A percentile compares a stretch with the other conserved stretches of the same genome.
Evolutionary conservation across 495 filamentous ascomycete species (phyloP).

Genomic region (Jackrogersella minutella): DNA sequence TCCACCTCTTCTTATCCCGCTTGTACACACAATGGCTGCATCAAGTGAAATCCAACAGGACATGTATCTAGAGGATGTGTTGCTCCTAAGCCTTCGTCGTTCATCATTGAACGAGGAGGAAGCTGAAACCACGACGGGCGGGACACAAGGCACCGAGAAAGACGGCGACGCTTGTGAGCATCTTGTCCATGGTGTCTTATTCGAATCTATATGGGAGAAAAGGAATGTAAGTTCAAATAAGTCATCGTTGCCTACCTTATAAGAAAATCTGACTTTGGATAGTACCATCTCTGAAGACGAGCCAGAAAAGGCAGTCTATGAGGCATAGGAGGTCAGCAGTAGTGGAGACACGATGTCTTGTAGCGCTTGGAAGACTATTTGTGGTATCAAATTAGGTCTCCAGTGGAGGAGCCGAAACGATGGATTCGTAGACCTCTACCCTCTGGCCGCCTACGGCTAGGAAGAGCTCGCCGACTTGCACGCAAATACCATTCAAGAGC

Average conservation of each 20-base stretch:
- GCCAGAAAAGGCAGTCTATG: conserved; percentile 24
- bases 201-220: conserved; percentile 20
- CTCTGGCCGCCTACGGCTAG: conserved; percentile 19
- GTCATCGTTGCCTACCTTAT: background rate
- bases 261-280: conserved; percentile 2
- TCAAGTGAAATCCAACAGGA: background rate
- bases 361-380: conserved; percentile 21
- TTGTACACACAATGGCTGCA: conserved; percentile 2
- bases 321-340: conserved; percentile 19
- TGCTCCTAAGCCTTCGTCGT: background rate
- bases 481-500: conserved; percentile 17
- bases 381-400: conserved; percentile 26
- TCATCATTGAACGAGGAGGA: conserved; percentile 15
- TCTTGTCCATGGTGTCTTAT: conserved; percentile 25
- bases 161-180: conserved; percentile 13
- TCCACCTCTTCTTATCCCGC: background rate
- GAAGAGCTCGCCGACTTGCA: conserved; percentile 38
- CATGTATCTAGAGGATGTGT: background rate
- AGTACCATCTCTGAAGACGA: conserved; percentile 15
- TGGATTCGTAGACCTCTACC: conserved; percentile 19
- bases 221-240: conserved; percentile 14
- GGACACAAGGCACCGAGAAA: background rate
- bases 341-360: background rate
- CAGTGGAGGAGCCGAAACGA: conserved; percentile 23
- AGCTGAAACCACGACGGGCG: conserved; percentile 10